Evolutionary conservation across 1,284 basidiomycete genomes (phyloP).

Genomic region (Ceratobasidium sp.): DNA sequence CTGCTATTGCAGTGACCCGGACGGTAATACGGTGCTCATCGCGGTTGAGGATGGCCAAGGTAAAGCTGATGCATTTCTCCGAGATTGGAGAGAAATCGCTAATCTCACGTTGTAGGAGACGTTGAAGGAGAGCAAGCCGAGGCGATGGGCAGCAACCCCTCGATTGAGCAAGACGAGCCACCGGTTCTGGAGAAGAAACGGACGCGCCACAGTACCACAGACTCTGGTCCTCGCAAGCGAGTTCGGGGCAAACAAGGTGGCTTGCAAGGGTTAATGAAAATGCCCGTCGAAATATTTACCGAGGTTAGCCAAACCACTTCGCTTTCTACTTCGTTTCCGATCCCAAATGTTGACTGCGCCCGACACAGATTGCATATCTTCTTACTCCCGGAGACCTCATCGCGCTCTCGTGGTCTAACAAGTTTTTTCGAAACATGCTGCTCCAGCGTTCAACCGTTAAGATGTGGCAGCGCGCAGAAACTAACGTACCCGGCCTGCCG

Average conservation of each 20-base stretch:
- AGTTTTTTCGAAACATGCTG: slow-evolving; percentile 21
- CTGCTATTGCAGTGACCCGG: no score
- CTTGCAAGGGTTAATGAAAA: slow-evolving; percentile 7
- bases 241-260: slow-evolving; percentile 4
- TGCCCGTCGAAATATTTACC: slow-evolving; percentile 14
- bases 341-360: no score
- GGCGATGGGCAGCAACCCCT: not conserved
- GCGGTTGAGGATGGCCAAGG: no score
- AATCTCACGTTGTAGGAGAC: no score
- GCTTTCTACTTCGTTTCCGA: no score
- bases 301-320: not conserved
- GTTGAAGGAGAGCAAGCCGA: no score
- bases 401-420: slow-evolving; percentile 7
- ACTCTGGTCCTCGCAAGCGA: not conserved
- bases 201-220: not conserved
- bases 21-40: no score
- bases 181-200: not conserved
- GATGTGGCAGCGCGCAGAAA: slow-evolving; percentile 7
- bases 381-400: slow-evolving; percentile 19
- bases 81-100: no score
- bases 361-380: slow-evolving; percentile 10
- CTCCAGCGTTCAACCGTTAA: not conserved
- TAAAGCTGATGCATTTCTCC: no score
- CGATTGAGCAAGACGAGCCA: not conserved
- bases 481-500: slow-evolving; percentile 6